Conservation (phyloP, 2,329 filamentous ascomycete genomes). For the Lizonia empirigonia region DNA sequence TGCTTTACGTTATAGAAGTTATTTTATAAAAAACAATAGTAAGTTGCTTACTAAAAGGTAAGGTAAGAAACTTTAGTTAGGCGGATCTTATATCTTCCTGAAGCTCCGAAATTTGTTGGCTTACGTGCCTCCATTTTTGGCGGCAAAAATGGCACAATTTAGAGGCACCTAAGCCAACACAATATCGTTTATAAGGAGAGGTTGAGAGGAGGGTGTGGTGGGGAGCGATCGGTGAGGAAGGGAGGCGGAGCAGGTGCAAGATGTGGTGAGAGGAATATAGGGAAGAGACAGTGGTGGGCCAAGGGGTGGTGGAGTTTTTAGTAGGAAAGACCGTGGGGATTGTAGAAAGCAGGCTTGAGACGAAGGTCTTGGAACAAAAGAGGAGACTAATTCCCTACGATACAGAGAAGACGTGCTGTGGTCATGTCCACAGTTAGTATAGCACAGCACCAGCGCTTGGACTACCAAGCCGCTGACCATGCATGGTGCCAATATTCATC, state of each 20-base stretch:
- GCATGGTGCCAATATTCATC: conserved; percentile 23
- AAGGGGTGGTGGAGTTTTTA: background rate
- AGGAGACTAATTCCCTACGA: conserved; percentile 45
- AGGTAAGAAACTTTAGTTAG: no score
- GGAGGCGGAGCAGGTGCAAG: background rate
- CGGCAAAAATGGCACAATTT: no score
- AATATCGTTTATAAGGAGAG: no score
- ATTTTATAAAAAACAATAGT: no score
- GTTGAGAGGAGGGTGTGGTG: no score
- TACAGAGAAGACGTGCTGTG: conserved; percentile 33
- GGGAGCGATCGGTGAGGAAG: no score
- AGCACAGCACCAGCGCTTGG: conserved; percentile 38
- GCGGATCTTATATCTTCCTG: no score
- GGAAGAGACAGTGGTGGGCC: background rate
- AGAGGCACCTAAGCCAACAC: no score
- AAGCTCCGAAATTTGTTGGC: no score
- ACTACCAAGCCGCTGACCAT: conserved; percentile 27
- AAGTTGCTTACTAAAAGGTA: no score
- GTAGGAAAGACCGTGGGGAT: background rate
- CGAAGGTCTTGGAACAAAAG: conserved; percentile 24
- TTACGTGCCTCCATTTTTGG: no score
- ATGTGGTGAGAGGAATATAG: background rate
- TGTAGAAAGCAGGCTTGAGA: background rate
- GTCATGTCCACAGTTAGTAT: conserved; percentile 30
- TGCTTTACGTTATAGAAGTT: no score